Evolutionary conservation across 352 stramenopile genomes (phyloP).

Genomic region (Phytophthora pini): DNA sequence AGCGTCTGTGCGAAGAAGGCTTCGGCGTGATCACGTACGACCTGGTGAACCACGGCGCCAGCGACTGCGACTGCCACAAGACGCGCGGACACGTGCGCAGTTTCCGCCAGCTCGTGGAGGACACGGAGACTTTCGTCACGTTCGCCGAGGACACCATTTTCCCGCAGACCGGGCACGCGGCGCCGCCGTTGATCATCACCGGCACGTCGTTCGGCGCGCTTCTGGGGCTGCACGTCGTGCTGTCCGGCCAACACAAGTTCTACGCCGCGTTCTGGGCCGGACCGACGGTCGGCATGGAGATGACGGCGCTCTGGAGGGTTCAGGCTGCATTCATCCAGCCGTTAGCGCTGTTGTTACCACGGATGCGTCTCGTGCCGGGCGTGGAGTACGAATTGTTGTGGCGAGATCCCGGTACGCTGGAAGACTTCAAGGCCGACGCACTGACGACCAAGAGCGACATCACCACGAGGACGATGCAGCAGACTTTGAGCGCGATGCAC

Average conservation of each 20-base stretch:
- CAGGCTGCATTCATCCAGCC: slow-evolving; percentile 50
- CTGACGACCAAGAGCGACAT: slow-evolving; percentile 58
- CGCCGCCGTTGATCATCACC: slow-evolving; percentile 54
- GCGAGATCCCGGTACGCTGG: slow-evolving; percentile 47
- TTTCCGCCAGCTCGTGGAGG: slow-evolving; percentile 54
- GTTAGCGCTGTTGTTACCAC: slow-evolving; percentile 44
- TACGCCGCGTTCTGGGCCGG: slow-evolving; percentile 50
- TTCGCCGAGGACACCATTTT: slow-evolving; percentile 45
- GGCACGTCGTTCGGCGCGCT: slow-evolving; percentile 66
- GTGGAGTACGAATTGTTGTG: slow-evolving; percentile 48
- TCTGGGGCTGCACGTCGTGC: slow-evolving; percentile 53
- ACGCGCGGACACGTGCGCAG: slow-evolving; percentile 41
- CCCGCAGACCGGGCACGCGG: slow-evolving; percentile 12
- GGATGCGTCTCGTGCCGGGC: slow-evolving; percentile 44
- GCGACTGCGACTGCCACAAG: slow-evolving; percentile 39
- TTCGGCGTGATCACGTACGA: slow-evolving; percentile 57
- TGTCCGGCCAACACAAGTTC: slow-evolving; percentile 51
- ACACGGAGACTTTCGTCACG: slow-evolving; percentile 46
- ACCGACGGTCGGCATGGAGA: slow-evolving; percentile 54
- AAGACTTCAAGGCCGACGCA: slow-evolving; percentile 59
- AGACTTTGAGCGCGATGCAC: slow-evolving; percentile 39
- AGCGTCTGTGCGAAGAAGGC: slow-evolving; percentile 41
- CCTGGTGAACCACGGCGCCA: slow-evolving; percentile 48
- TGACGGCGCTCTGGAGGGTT: slow-evolving; percentile 47
- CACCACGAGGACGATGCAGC: slow-evolving; percentile 36